Percentiles rank a stretch among this genome's conserved stretches.
Evolutionary conservation across 2,329 filamentous ascomycete genomes (phyloP).

Genomic region (Aspergillus tubingensis): DNA sequence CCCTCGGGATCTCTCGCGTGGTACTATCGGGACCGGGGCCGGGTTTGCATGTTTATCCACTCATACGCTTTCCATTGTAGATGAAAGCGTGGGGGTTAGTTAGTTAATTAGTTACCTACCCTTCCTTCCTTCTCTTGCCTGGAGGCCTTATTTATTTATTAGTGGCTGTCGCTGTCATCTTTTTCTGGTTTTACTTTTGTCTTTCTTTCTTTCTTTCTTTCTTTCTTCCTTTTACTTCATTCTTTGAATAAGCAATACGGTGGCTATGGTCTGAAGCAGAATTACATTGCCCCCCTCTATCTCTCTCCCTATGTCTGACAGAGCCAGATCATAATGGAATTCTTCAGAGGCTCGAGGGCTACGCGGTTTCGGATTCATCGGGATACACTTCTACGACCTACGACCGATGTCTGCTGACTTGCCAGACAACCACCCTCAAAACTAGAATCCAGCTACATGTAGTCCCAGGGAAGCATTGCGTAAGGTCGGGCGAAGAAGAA

Average conservation of each 20-base stretch:
- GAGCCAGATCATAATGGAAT: too few species aligned
- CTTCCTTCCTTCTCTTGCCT: too few species aligned
- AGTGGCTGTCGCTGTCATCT: not conserved
- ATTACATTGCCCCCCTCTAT: too few species aligned
- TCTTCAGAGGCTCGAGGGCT: too few species aligned
- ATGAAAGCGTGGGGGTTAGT: not conserved
- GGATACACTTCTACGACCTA: too few species aligned
- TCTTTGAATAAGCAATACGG: too few species aligned
- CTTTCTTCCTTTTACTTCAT: not conserved
- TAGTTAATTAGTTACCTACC: too few species aligned
- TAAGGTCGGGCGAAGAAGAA: not conserved
- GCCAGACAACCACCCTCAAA: not conserved
- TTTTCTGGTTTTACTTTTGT: too few species aligned
- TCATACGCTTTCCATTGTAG: not conserved
- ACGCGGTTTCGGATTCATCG: too few species aligned
- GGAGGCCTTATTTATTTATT: not conserved
- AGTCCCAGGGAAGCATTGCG: constrained; percentile 4
- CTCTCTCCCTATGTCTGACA: not conserved
- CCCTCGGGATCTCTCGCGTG: not conserved
- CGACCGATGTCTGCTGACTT: not conserved
- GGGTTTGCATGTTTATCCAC: not conserved
- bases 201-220: too few species aligned
- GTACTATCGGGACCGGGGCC: not conserved
- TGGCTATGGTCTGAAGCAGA: too few species aligned
- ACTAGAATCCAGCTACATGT: not conserved